Evolutionary conservation across 106 monocot species (phyloP).

Genomic region (Acorus gramineus): DNA sequence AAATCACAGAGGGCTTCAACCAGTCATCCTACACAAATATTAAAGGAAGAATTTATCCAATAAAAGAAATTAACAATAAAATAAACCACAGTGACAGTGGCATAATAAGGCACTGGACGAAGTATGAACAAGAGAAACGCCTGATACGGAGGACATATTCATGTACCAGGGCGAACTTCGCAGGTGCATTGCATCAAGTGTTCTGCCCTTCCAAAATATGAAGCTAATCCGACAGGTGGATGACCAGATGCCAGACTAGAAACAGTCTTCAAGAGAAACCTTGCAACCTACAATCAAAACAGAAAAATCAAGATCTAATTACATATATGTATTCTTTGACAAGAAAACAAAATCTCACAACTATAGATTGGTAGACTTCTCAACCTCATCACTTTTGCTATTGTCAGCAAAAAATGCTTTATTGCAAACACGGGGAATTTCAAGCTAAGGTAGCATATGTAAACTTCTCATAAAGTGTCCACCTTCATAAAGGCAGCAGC

Average conservation of each 20-base stretch:
- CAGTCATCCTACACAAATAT: slow-evolving; percentile 68
- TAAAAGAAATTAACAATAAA: neutral
- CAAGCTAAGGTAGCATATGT: no score
- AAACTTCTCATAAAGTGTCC: no score
- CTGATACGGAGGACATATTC: no score
- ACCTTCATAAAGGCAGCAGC: no score
- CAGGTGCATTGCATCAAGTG: slow-evolving; percentile 68
- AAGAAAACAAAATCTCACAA: no score
- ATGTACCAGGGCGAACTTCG: slow-evolving; percentile 50
- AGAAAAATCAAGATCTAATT: neutral
- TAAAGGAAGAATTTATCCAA: neutral
- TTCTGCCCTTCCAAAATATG: slow-evolving; percentile 64
- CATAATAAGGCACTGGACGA: no score
- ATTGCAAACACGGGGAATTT: no score
- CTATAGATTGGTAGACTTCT: no score
- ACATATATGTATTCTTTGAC: no score
- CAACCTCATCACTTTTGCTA: no score
- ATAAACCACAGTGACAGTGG: neutral
- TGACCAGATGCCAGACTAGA: slow-evolving; percentile 58
- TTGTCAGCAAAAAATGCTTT: no score
- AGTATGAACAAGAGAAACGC: no score
- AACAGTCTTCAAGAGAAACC: slow-evolving; percentile 90
- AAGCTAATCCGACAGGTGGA: slow-evolving; percentile 58
- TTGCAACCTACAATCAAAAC: slow-evolving; percentile 55
- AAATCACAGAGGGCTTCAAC: slow-evolving; percentile 65